Conservation (phyloP, 1,139 yeast species). For the Groenewaldozyma sp. region DNA sequence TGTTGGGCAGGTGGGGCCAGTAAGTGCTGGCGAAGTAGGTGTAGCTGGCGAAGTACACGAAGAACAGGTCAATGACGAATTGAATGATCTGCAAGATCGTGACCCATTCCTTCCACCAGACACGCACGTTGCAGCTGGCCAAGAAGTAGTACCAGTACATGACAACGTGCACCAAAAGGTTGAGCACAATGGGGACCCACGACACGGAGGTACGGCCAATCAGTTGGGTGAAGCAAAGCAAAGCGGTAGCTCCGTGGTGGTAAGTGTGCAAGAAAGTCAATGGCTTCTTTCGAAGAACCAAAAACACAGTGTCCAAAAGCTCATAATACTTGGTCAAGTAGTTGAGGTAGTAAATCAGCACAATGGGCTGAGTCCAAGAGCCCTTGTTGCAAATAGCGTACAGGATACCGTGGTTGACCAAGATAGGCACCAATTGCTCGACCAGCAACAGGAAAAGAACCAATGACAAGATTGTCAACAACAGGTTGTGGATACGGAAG, state of each 20-base stretch:
- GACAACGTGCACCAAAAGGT: constrained; percentile 87
- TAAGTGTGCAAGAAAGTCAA: constrained; percentile 81
- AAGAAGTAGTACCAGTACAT: constrained; percentile 98
- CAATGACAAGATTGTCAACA: constrained; percentile 63
- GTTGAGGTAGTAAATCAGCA: constrained; percentile 55
- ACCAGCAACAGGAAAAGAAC: constrained; percentile 55
- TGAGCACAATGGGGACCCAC: constrained; percentile 89
- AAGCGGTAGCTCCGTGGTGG: constrained; percentile 98
- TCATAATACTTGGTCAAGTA: constrained; percentile 47
- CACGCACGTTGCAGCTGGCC: constrained; percentile 87
- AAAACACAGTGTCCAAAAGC: constrained; percentile 83
- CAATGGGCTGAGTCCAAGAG: constrained; percentile 82
- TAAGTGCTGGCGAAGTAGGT: constrained; percentile 34
- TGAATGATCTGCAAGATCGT: constrained; percentile 94
- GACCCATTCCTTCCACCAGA: constrained; percentile 99
- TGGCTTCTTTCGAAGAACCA: constrained; percentile 87
- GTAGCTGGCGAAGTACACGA: constrained; percentile 89
- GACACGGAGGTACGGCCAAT: constrained; percentile 82
- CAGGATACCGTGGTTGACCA: constrained; percentile 66
- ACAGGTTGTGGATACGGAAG: constrained; percentile 73
- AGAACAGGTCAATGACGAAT: constrained; percentile 78
- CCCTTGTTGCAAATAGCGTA: constrained; percentile 74
- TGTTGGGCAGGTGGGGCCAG: constrained; percentile 56
- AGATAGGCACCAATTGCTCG: constrained; percentile 82
- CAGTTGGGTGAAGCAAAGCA: constrained; percentile 88